Conservation (phyloP, 2,329 filamentous ascomycete genomes). For the Penicillium polonicum region DNA sequence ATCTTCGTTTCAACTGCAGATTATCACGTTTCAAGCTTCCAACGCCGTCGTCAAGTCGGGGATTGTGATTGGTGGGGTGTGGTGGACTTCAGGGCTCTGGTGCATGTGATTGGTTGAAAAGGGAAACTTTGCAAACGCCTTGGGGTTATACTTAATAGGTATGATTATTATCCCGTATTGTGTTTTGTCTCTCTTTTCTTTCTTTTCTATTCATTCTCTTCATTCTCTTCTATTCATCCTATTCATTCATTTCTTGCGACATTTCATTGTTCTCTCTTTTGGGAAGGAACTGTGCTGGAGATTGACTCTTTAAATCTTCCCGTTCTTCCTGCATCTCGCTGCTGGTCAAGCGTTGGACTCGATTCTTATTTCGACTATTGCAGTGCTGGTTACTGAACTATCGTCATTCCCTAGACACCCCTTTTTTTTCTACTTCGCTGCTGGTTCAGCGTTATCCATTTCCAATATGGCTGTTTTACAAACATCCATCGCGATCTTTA, state of each 20-base stretch:
- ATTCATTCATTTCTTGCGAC: neutral
- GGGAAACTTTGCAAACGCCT: neutral
- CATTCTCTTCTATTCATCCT: slow-evolving; percentile 2
- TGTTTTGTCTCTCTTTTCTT: neutral
- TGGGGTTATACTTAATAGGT: neutral
- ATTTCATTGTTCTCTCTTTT: slow-evolving; percentile 7
- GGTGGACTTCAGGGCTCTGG: slow-evolving; percentile 13
- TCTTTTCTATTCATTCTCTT: neutral
- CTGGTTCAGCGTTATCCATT: slow-evolving; percentile 30
- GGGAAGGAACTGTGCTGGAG: slow-evolving; percentile 6
- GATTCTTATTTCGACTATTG: neutral
- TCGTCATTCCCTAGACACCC: slow-evolving; percentile 16
- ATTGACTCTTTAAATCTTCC: slow-evolving; percentile 13
- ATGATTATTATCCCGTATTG: neutral
- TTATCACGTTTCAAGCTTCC: slow-evolving; percentile 23
- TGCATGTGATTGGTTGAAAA: slow-evolving; percentile 17
- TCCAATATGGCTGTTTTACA: slow-evolving; percentile 28
- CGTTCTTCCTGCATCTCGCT: slow-evolving; percentile 8
- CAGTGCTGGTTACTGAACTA: slow-evolving; percentile 33
- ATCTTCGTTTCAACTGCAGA: slow-evolving; percentile 22
- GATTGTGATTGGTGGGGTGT: slow-evolving; percentile 20
- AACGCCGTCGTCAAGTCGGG: slow-evolving; percentile 3
- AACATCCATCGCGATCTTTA: slow-evolving; percentile 27
- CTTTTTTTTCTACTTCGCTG: slow-evolving; percentile 23
- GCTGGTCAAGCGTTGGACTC: slow-evolving; percentile 15